Base-by-base conservation (phyloP, 192 early-diverging fungal species). In the Cladochytrium replicatum region DNA sequence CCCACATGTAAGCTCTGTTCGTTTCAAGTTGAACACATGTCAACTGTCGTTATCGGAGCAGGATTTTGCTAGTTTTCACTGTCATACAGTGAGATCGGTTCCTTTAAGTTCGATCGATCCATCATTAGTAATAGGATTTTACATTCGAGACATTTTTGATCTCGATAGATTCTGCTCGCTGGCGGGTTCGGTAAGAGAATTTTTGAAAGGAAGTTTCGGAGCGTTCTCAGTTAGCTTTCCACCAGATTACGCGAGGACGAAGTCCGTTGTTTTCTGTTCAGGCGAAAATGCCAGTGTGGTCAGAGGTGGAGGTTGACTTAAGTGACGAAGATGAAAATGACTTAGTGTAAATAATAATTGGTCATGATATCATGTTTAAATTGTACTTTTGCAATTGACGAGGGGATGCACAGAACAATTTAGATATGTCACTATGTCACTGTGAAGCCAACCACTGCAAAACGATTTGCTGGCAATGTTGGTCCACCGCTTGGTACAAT, bases 41-140 rank as follows among this genome's bases (percentile, higher is more conserved):
- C 34, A 38, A 23, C 13, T 55, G 60, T 27, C 52, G 8, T 27
- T 37, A 46, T 17, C 52, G n/a, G n/a, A n/a, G n/a, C n/a, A 82
- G 55, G 86, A 93, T 45, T 61, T 91, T 46, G 58, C 70, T 6
- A 81, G 85, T 13, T 99, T 88, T 59, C 88, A 91, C 56, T 93
- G 89, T 64, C 71, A 66, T 23, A 75, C 63, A 2, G 78, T 84
- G 1, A 74, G 82, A 9, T 84, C 83, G 45, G 72, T 94, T 21
- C 61, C 82, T 11, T 74, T 99, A 24, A 69, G 66, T 13, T 63
- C 80, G 9, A 58, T 99, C 39, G 95, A 99, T 60, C 95, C 95
- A 1, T 93, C 88, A 1, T 85, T 99, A 80, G 74, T 94, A 2
- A 64, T 94, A 53, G 92, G 91, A 1, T 99, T 94, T 57, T 93